Base-by-base conservation (phyloP, 257 asterid genomes). In the Forsythia viridissima region DNA sequence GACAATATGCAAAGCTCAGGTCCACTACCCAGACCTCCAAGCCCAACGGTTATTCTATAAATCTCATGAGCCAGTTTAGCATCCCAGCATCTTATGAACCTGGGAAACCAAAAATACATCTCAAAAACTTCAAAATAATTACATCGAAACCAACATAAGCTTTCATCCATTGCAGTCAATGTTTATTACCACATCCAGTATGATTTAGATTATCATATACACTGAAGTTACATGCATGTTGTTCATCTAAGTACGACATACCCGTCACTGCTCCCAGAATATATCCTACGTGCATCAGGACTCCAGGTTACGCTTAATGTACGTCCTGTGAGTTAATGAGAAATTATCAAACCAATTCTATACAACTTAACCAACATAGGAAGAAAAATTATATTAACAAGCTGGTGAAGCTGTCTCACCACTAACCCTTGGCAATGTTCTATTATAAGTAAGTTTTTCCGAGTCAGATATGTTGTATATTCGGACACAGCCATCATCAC, bases 221-320 rank as follows among this genome's bases (percentile, higher is more conserved):
- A 21, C 42, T 79, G 38, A 20, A 30, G 18, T 44, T 30, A 63
- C 15, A 59, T 18, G 79, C 46, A 59, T 36, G 76, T 42, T 8
- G 63, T 30, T 39, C 44, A 75, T 36, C 46, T 40, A 70, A 83
- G 72, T 55, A 70, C 38, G 13, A 39, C 92, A 78, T 90, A 94
- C 98, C 98, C 98, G 4, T 94, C 96, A 76, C 97, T 94, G 80
- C 93, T 94, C 80, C 97, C 98, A 37, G 98, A 91, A 87, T 83
- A 94, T 84, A 94, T 89, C 87, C 86, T 88, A 78, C 74, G 82
- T 11, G 96, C 88, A 74, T 94, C 97, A 4, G 91, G 79, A 89
- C 94, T 94, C 98, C 98, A 94, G 38, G 96, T 83, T 68, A 94
- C 98, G 76, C 96, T 91, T 73, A 94, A 90, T 0, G 85, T 76